Evolutionary conservation across 805 yeast species (phyloP), one percentile per base, ranked within the genome.

Genomic region (Danielozyma ontarioensis): DNA sequence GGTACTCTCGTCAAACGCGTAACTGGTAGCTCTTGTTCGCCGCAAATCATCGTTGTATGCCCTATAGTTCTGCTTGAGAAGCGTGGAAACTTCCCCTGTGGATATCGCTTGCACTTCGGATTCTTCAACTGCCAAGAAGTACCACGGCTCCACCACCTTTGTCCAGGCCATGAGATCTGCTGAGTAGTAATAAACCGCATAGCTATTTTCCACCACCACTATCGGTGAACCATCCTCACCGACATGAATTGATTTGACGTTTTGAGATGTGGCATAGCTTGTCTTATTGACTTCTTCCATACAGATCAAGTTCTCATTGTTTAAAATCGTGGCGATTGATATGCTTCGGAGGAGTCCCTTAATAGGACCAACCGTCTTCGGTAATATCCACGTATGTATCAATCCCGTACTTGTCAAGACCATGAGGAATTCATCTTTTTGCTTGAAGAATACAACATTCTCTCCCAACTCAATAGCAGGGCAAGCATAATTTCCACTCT

Each of bases 401-500:
- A 72, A 50, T 3, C 79, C 81, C n/a, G 60, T 57, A 27, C 65
- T 65, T 0, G 83, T 74, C 13, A 80, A 45, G 0, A 71, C 61
- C 48, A 72, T 40, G 4, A 77, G 41, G 28, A 44, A 50, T 2
- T 55, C 50, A 1, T 53, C 54, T 2, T 45, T 40, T 11, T 70
- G 63, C 13, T 55, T 52, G 31, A 74, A 36, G 15, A 56, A 57
- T 0, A 70, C 54, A 0, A 76, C 54, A 32, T 66, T 65, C 11
- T 56, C 56, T 0, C 83, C 83, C 3, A 79, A 34, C 45, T 77
- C 81, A 8, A 78, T 48, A 8, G 66, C 52, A 2, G 83, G 79
- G 30, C 62, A 48, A 1, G 68, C 40, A 18, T 60, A 59, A 16
- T 69, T 48, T 0, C 84, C 84, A 5, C 67, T 43, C 5, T 56